Conservation (phyloP, 2,329 filamentous ascomycete genomes). For the Sporothrix brasiliensis region DNA sequence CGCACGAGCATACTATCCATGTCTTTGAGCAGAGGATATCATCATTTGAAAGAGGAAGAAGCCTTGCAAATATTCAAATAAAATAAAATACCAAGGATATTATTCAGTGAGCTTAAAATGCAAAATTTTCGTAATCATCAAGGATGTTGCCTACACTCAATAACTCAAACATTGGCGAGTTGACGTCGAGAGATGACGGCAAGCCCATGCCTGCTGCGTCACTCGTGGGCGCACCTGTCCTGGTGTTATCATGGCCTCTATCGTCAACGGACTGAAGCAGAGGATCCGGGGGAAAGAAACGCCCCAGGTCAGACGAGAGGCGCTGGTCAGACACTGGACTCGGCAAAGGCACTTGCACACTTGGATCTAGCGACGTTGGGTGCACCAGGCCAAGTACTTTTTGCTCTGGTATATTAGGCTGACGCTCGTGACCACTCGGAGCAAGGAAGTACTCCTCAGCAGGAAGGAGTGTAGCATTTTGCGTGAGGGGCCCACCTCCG, state of each 20-base stretch:
- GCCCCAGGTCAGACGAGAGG: not conserved
- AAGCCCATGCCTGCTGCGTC: not conserved
- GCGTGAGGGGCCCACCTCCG: not conserved
- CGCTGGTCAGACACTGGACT: slow-evolving; percentile 8
- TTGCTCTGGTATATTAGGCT: not conserved
- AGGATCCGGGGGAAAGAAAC: slow-evolving; percentile 5
- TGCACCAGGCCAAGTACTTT: not conserved
- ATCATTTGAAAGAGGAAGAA: not conserved
- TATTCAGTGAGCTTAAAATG: not conserved
- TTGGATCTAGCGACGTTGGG: not conserved
- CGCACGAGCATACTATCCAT: not conserved
- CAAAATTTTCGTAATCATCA: slow-evolving; percentile 25
- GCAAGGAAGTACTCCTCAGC: not conserved
- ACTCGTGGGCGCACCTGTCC: not conserved
- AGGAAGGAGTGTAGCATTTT: not conserved
- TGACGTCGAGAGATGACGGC: slow-evolving; percentile 1
- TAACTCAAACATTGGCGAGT: slow-evolving; percentile 20
- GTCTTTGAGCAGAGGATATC: not conserved
- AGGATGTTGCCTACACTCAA: slow-evolving; percentile 12
- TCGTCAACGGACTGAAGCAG: not conserved
- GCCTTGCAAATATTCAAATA: not conserved
- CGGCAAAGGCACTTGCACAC: not conserved
- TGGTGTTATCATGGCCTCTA: not conserved
- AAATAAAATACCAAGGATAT: too few relatives aligned
- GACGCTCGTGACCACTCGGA: not conserved